A percentile compares a stretch with the other conserved stretches of the same genome.
phyloP scores from a whole-genome alignment of 192 early-diverging fungal species.

The Coemansia sp. region DNA sequence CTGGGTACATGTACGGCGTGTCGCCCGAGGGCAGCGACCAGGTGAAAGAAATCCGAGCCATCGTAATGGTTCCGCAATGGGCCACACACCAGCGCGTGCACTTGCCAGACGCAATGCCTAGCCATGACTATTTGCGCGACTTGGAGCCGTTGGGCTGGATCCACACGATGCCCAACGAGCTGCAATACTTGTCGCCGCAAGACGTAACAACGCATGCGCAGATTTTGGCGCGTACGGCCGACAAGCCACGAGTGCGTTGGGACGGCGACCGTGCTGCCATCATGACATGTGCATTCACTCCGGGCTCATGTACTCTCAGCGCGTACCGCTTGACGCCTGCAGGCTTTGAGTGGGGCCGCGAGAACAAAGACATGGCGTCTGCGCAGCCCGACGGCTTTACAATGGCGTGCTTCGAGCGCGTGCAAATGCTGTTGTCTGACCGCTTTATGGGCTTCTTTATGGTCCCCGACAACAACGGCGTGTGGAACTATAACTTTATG shows the following conservation, averaged over 20 bases:
- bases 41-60: conserved; percentile 92
- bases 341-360: conserved; percentile 96
- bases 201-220: conserved; percentile 91
- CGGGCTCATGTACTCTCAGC: conserved; percentile 93
- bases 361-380: conserved; percentile 82
- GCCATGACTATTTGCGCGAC: conserved; percentile 87
- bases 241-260: conserved; percentile 70
- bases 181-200: conserved; percentile 81
- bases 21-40: conserved; percentile 85
- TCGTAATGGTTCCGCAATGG: conserved; percentile 98
- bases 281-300: conserved; percentile 96
- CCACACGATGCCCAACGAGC: conserved; percentile 94
- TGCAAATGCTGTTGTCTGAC: conserved; percentile 96
- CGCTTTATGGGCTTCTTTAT: conserved; percentile 98
- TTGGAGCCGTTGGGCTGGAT: conserved; percentile 98
- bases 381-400: conserved; percentile 83
- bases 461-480: conserved; percentile 88
- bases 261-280: conserved; percentile 93
- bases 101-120: conserved; percentile 83
- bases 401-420: conserved; percentile 89
- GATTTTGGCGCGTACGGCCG: conserved; percentile 78
- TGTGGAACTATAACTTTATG: conserved; percentile 99
- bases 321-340: conserved; percentile 95
- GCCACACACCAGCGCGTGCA: conserved; percentile 94
- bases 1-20: conserved; percentile 93